Evolutionary conservation across 2,329 filamentous ascomycete genomes (phyloP).

Genomic region (Tolypocladium ophioglossoides): DNA sequence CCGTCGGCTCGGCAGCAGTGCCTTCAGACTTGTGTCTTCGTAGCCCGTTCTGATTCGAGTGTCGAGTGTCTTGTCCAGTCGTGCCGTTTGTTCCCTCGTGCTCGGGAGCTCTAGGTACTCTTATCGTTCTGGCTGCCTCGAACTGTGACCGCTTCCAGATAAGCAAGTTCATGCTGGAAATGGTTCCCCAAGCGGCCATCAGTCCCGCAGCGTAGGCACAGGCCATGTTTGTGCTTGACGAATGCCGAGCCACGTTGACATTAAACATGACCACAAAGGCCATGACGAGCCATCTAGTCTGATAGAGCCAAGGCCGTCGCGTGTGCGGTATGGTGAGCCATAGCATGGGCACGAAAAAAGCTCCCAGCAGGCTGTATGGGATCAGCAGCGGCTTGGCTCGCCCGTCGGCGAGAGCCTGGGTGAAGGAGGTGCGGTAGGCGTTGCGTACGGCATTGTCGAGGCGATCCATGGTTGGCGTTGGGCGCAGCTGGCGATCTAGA

Average conservation of each 20-base stretch:
- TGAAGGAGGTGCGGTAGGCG: conserved; percentile 27
- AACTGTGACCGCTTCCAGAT: conserved; percentile 46
- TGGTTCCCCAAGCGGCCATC: conserved; percentile 36
- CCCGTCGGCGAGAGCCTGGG: conserved; percentile 24
- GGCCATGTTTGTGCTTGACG: conserved; percentile 41
- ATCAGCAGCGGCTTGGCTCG: conserved; percentile 37
- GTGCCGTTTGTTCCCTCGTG: not conserved
- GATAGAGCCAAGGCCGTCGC: conserved; percentile 38
- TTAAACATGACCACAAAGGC: conserved; percentile 32
- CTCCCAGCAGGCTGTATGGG: conserved; percentile 37
- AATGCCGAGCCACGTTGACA: conserved; percentile 25
- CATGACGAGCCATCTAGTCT: conserved; percentile 37
- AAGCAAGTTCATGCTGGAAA: conserved; percentile 38
- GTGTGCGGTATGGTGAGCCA: conserved; percentile 48
- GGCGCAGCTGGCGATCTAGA: not conserved
- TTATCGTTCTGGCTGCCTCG: conserved; percentile 40
- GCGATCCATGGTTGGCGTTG: conserved; percentile 2
- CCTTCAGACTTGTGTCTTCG: conserved; percentile 8
- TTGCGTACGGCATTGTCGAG: conserved; percentile 16
- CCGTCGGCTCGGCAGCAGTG: not conserved
- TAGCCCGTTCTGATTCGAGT: conserved; percentile 4
- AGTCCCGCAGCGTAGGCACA: conserved; percentile 40
- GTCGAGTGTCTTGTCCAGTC: not conserved
- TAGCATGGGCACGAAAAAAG: conserved; percentile 37
- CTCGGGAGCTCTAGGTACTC: conserved; percentile 3